A percentile compares a stretch with the other conserved stretches of the same genome.
Conservation (phyloP, 2,329 filamentous ascomycete species). For the Aspergillus sp. region DNA sequence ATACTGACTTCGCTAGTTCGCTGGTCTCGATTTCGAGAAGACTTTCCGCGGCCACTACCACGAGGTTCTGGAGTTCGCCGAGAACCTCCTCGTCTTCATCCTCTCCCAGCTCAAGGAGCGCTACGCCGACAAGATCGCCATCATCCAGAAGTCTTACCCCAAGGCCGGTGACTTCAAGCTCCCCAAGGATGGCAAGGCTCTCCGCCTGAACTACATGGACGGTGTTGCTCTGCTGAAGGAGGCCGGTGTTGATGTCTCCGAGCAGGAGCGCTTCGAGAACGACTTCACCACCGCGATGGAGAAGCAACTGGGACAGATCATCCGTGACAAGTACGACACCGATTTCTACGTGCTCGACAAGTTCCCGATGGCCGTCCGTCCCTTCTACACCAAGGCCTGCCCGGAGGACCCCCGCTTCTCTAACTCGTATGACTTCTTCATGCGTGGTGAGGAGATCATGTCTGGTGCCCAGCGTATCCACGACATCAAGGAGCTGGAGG, state of each 20-base stretch:
- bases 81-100: constrained; percentile 53
- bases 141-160: constrained; percentile 52
- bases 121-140: constrained; percentile 48
- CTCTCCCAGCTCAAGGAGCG: constrained; percentile 48
- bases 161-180: constrained; percentile 54
- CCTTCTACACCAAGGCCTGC: constrained; percentile 89
- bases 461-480: constrained; percentile 68
- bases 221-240: constrained; percentile 51
- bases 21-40: constrained; percentile 56
- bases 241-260: constrained; percentile 52
- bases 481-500: constrained; percentile 59
- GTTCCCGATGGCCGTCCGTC: constrained; percentile 84
- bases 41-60: constrained; percentile 54
- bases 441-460: constrained; percentile 70
- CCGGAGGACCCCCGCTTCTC: constrained; percentile 65
- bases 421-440: constrained; percentile 71
- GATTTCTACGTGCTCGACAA: constrained; percentile 98
- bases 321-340: constrained; percentile 85
- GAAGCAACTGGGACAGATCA: constrained; percentile 76
- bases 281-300: constrained; percentile 53
- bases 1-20: constrained; percentile 42
- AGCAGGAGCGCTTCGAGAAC: constrained; percentile 51
- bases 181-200: constrained; percentile 51
- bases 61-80: constrained; percentile 52
- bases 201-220: constrained; percentile 53